Evolutionary conservation across 1,284 basidiomycete genomes (phyloP), one percentile per base, ranked within the genome.

Genomic region (Irpex rosettiformis): DNA sequence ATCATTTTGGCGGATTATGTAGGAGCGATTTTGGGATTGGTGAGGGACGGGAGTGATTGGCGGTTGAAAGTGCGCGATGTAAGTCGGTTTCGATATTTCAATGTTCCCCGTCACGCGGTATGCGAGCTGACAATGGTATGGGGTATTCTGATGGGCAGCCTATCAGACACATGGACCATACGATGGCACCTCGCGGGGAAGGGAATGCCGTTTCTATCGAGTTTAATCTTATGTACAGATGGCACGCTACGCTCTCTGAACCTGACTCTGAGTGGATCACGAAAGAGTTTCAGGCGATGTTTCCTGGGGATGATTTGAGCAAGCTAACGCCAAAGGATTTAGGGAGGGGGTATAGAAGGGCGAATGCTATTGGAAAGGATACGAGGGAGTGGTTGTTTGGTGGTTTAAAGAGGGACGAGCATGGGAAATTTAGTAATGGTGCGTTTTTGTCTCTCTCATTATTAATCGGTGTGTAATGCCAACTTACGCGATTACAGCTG

Each of bases 141-240:
- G 30, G 8, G 1, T n/a, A 13, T 54, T 40, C 13, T 56, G n/a
- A n/a, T n/a, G n/a, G n/a, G n/a, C n/a, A 84, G 82, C 66, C 72
- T 22, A 77, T 79, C 59, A 79, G 83, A 55, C 73, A 77, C 13
- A 2, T 66, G 0, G 63, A 76, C 61, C 81, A 84, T 62, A 72
- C 75, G 10, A 70, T 82, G 59, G 70, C 81, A n/a, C 78, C 80
- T 30, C 79, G 82, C 11, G 90, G 89, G 25, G 74, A 83, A 65
- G 89, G 91, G 40, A 92, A 92, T 65, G 82, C 80, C 40, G 80
- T 83, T 59, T 85, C 86, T 0, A 70, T 90, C 54, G 90, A 93
- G 69, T 89, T 90, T 72, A 90, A 88, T 65, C 74, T 88, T 6
- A 73, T 89, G 22, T 90, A 90, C 68, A 75, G 83, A 47, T 92